Evolutionary conservation across 2,329 filamentous ascomycete genomes (phyloP), one percentile per base, ranked within the genome.

Genomic region (Colletotrichum tofieldiae): DNA sequence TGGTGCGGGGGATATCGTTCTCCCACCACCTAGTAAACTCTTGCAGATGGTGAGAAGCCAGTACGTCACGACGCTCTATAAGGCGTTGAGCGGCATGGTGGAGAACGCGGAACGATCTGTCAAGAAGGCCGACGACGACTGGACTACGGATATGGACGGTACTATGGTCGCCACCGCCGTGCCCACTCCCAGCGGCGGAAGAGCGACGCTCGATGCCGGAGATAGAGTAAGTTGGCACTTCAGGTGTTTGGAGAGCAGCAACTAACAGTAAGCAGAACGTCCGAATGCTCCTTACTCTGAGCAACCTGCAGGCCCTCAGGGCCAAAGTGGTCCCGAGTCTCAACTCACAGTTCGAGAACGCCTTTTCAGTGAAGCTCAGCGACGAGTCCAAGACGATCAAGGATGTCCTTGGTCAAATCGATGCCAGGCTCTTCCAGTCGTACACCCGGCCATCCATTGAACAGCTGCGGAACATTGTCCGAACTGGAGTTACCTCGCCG

Each of bases 21-120:
- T 93, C 32, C 93, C 96, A 23, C 97, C 96, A 6, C 92, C 94
- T 45, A 88, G 92, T 9, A 99, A 98, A 81, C 85, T 98, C 54
- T 86, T 98, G 54, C 94, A 97, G 80, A 94, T 95, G 90, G 94
- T 98, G 20, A 90, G 95, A 75, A 93, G 92, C 75, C 94, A 97
- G 79, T 99, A 99, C 78, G 95, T 98, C 20, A 95, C 93, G 8
- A 98, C 95, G 70, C 85, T 99, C 54, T 98, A 98, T 83, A 97
- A 97, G 81, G 94, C 94, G 8, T 84, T 99, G 47, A 97, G 94
- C 77, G 96, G 96, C 29, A 96, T 99, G 91, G 95, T 99, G 1
- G 96, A 98, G 82, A 98, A 98, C 81, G 96, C 96, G 3, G 95
- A 98, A 82, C 91, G 91, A 69, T 89, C 92, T 3, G 81, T 91